Conservation (phyloP, 495 filamentous ascomycete genomes). For the Annulohypoxylon maeteangense region DNA sequence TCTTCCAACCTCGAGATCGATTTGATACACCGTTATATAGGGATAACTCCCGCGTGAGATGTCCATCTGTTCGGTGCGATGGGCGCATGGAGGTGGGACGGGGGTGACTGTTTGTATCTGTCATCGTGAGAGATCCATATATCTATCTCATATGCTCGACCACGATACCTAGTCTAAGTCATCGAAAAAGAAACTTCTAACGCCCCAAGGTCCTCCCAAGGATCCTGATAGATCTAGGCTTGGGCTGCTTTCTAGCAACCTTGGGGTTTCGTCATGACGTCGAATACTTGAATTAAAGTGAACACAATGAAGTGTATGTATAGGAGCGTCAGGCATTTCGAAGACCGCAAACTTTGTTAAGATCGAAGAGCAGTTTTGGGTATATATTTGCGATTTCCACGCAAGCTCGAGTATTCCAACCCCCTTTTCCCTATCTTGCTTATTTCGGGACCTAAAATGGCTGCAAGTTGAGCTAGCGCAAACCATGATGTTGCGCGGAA, state of each 20-base stretch:
- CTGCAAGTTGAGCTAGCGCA: constrained; percentile 25
- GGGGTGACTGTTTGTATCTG: background rate
- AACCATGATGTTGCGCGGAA: constrained; percentile 31
- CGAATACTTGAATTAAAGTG: background rate
- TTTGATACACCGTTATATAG: constrained; percentile 45
- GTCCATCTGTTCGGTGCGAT: background rate
- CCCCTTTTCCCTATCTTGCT: constrained; percentile 21
- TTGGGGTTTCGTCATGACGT: background rate
- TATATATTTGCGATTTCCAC: constrained; percentile 27
- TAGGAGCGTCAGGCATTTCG: constrained; percentile 17
- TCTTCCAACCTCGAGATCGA: constrained; percentile 42
- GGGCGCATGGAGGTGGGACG: background rate
- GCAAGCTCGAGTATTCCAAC: constrained; percentile 18
- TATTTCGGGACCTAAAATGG: constrained; percentile 26
- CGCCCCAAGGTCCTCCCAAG: background rate
- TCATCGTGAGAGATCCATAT: constrained; percentile 8
- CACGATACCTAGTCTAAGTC: background rate
- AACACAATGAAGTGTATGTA: background rate
- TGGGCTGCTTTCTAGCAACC: background rate
- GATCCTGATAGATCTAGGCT: background rate
- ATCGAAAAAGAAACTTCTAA: background rate
- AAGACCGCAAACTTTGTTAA: constrained; percentile 10
- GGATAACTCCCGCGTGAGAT: constrained; percentile 12
- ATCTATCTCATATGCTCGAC: background rate
- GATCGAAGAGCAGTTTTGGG: background rate